Conservation (phyloP, 2,329 filamentous ascomycete genomes). For the Magnaporthales sp. region DNA sequence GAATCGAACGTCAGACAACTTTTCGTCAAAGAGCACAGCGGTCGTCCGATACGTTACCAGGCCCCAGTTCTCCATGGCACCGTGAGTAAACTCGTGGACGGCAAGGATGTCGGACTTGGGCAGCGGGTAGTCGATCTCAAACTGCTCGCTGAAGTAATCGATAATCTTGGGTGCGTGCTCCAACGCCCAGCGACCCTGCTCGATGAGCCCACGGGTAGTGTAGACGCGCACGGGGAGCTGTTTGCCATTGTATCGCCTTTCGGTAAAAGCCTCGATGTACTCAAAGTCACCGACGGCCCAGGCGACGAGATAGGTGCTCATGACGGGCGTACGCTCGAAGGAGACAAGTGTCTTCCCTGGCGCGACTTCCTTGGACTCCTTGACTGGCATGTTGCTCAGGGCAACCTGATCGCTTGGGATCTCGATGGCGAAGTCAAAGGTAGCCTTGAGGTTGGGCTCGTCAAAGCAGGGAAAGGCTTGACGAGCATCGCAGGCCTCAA, state of each 20-base stretch:
- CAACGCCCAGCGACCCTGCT: slow-evolving; percentile 82
- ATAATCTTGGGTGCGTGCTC: slow-evolving; percentile 89
- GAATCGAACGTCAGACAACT: slow-evolving; percentile 81
- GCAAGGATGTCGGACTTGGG: slow-evolving; percentile 87
- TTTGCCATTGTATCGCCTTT: slow-evolving; percentile 85
- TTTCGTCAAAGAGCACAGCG: slow-evolving; percentile 90
- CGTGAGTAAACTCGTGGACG: slow-evolving; percentile 83
- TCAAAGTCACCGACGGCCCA: slow-evolving; percentile 98
- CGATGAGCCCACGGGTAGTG: slow-evolving; percentile 87
- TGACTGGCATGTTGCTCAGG: slow-evolving; percentile 92
- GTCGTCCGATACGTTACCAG: slow-evolving; percentile 94
- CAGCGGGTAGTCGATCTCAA: slow-evolving; percentile 85
- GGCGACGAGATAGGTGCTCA: slow-evolving; percentile 86
- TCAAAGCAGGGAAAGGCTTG: slow-evolving; percentile 97
- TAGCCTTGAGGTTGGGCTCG: slow-evolving; percentile 93
- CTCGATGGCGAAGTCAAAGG: slow-evolving; percentile 90
- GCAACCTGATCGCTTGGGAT: slow-evolving; percentile 82
- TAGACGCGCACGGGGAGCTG: slow-evolving; percentile 90
- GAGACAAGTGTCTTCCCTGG: slow-evolving; percentile 63
- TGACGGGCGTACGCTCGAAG: slow-evolving; percentile 78
- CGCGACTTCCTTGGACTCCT: slow-evolving; percentile 48
- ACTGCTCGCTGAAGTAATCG: slow-evolving; percentile 94
- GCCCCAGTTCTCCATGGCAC: slow-evolving; percentile 95
- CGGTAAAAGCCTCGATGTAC: slow-evolving; percentile 85
- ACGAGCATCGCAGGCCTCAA: slow-evolving; percentile 92